Evolutionary conservation across 495 filamentous ascomycete genomes (phyloP).

Genomic region (Neurospora sp.): DNA sequence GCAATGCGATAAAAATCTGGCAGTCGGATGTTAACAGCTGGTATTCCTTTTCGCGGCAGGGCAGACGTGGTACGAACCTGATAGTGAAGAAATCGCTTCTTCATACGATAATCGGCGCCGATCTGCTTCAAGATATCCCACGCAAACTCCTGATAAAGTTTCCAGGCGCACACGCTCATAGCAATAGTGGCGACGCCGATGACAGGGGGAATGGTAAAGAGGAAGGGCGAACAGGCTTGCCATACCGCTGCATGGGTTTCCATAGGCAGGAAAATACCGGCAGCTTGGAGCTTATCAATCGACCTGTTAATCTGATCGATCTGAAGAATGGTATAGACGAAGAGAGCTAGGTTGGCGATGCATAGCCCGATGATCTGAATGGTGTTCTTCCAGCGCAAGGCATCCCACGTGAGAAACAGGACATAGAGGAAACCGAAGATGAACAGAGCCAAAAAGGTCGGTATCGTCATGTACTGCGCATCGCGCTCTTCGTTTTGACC

Average conservation of each 20-base stretch:
- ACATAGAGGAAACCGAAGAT: slow-evolving; percentile 96
- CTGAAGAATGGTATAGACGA: slow-evolving; percentile 88
- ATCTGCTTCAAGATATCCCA: slow-evolving; percentile 99
- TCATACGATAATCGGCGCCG: slow-evolving; percentile 92
- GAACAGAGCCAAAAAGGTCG: slow-evolving; percentile 89
- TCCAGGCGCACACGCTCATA: slow-evolving; percentile 74
- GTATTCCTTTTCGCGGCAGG: neutral
- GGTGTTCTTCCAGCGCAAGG: slow-evolving; percentile 88
- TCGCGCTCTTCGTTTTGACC: slow-evolving; percentile 18
- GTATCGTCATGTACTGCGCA: slow-evolving; percentile 56
- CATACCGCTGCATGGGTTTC: slow-evolving; percentile 43
- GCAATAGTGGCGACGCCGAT: slow-evolving; percentile 64
- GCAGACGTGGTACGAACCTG: slow-evolving; percentile 51
- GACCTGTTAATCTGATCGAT: slow-evolving; percentile 77
- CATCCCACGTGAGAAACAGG: slow-evolving; percentile 81
- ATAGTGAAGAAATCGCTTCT: slow-evolving; percentile 89
- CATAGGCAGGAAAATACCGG: slow-evolving; percentile 26
- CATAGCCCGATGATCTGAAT: slow-evolving; percentile 97
- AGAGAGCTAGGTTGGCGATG: slow-evolving; percentile 77
- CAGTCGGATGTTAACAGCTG: slow-evolving; percentile 19
- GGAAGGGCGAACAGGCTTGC: slow-evolving; percentile 55
- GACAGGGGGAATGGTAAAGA: slow-evolving; percentile 78
- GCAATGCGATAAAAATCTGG: slow-evolving; percentile 91
- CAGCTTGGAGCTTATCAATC: slow-evolving; percentile 36
- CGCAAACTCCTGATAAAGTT: slow-evolving; percentile 95